Conservation (phyloP, 2,329 filamentous ascomycete genomes). For the Stylonectria norvegica region DNA sequence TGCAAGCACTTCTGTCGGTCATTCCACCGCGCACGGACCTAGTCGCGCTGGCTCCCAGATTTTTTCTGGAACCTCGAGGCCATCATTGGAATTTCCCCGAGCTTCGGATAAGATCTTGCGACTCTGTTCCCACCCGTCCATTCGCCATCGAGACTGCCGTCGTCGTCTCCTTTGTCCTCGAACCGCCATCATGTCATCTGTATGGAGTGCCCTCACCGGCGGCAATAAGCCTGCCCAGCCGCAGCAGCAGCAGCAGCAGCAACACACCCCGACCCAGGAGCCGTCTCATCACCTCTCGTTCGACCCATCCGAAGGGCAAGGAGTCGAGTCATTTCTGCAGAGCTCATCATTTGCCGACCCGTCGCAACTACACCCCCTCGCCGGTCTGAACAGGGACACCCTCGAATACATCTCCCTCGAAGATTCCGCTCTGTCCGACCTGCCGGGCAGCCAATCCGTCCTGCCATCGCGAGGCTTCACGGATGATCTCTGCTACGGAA, state of each 20-base stretch:
- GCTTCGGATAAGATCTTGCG: slow-evolving; percentile 25
- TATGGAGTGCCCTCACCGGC: slow-evolving; percentile 62
- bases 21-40: slow-evolving; percentile 24
- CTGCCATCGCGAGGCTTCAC: slow-evolving; percentile 96
- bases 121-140: slow-evolving; percentile 17
- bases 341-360: slow-evolving; percentile 78
- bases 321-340: slow-evolving; percentile 83
- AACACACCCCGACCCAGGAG: slow-evolving; percentile 40
- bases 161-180: slow-evolving; percentile 6
- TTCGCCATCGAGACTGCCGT: slow-evolving; percentile 17
- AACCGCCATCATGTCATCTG: slow-evolving; percentile 47
- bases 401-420: slow-evolving; percentile 95
- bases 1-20: slow-evolving; percentile 10
- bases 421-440: slow-evolving; percentile 81
- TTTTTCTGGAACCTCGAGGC: slow-evolving; percentile 24
- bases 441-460: slow-evolving; percentile 81
- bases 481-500: slow-evolving; percentile 96
- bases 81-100: slow-evolving; percentile 23
- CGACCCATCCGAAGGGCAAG: slow-evolving; percentile 69
- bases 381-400: slow-evolving; percentile 86
- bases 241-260: slow-evolving; percentile 37
- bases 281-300: slow-evolving; percentile 57
- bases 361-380: slow-evolving; percentile 84
- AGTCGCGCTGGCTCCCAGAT: slow-evolving; percentile 27
- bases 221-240: slow-evolving; percentile 48